Percentiles rank a stretch among this genome's conserved stretches.
Evolutionary conservation across 164 flowering plant species (phyloP).

Genomic region (Annona squamosa): DNA sequence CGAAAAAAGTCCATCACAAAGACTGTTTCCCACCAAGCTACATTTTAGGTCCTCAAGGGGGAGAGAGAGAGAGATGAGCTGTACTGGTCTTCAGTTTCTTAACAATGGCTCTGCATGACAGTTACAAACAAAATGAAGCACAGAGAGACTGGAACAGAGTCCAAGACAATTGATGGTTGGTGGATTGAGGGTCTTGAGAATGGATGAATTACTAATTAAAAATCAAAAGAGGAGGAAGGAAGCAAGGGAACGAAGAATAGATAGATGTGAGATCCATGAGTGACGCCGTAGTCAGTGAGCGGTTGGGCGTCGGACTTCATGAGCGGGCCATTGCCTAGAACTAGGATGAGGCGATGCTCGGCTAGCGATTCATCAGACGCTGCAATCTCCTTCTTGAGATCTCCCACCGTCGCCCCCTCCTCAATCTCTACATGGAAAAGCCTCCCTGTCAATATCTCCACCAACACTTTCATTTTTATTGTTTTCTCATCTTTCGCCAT

Average conservation of each 20-base stretch:
- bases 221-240: too few species aligned
- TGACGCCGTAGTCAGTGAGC: background rate
- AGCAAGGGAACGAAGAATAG: background rate
- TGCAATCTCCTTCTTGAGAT: conserved; percentile 4
- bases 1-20: too few species aligned
- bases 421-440: background rate
- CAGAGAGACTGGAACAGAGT: too few species aligned
- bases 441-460: conserved; percentile 6
- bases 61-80: too few species aligned
- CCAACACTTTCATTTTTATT: background rate
- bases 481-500: background rate
- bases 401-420: background rate
- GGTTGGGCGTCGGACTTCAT: background rate
- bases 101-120: too few species aligned
- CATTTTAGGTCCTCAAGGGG: too few species aligned
- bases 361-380: background rate
- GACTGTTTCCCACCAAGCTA: too few species aligned
- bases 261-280: background rate
- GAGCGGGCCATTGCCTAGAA: background rate
- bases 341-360: background rate
- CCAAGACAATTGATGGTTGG: too few species aligned
- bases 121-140: too few species aligned
- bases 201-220: too few species aligned
- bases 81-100: too few species aligned
- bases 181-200: too few species aligned